These are phyloP conservation scores for Aspergillus nomiae DNA, from an alignment of 2,329 filamentous ascomycete species.

Conservation along the genomic window DNA sequence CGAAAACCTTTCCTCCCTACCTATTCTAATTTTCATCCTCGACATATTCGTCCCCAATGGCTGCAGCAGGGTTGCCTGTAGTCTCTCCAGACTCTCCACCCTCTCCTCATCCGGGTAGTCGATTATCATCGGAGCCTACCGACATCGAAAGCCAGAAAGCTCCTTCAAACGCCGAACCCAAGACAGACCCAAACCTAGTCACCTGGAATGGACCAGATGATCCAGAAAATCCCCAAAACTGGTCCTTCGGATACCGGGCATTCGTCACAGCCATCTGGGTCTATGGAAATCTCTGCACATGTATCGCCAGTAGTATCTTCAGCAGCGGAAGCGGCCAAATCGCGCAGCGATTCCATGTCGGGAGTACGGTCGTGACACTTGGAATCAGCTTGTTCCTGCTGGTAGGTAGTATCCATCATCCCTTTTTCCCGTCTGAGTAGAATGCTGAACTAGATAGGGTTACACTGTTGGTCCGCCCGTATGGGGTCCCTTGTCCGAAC, in stretches of 20 bases:
- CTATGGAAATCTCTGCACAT: slow-evolving; percentile 70
- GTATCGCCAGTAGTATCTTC: slow-evolving; percentile 64
- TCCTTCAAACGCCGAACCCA: background rate
- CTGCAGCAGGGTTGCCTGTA: background rate
- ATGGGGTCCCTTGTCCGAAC: slow-evolving; percentile 34
- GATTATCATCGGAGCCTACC: background rate
- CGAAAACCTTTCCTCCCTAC: too few relatives aligned
- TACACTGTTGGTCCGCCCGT: slow-evolving; percentile 43
- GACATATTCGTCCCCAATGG: background rate
- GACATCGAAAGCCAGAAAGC: background rate
- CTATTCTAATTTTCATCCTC: background rate
- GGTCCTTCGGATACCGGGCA: slow-evolving; percentile 73
- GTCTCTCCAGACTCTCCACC: background rate
- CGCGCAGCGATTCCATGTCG: slow-evolving; percentile 58
- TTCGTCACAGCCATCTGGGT: slow-evolving; percentile 73
- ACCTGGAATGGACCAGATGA: slow-evolving; percentile 43
- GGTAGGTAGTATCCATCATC: background rate
- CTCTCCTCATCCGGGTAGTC: background rate
- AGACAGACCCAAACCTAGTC: slow-evolving; percentile 7
- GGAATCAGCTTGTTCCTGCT: background rate
- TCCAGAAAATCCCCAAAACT: slow-evolving; percentile 70
- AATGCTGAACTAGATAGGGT: background rate
- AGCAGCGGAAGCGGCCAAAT: slow-evolving; percentile 71
- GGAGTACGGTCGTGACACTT: slow-evolving; percentile 40
- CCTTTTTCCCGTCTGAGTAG: background rate